Evolutionary conservation across 2,329 filamentous ascomycete genomes (phyloP), one percentile per base, ranked within the genome.

Genomic region (Bertia moriformis): DNA sequence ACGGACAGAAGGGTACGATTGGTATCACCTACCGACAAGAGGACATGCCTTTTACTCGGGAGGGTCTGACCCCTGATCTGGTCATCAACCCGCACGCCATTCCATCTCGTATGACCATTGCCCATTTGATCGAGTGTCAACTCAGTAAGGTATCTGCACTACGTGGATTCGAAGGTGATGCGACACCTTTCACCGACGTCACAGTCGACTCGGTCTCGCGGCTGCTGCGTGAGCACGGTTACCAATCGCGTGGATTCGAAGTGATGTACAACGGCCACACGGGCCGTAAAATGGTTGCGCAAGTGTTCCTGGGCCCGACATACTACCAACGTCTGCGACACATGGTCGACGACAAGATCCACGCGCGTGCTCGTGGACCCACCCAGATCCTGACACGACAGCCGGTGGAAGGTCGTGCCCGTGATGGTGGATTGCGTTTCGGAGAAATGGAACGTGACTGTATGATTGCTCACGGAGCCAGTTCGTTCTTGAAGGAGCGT

Each of bases 371-470:
- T 13, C 82, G 91, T 57, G 91, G 93, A 24, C 91, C 91, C 1
- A 84, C 94, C 17, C 91, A 98, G 63, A 98, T 98, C 53, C 75
- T 98, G 65, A 98, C 91, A 2, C 73, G 93, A 42, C 91, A 98
- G 61, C 91, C 91, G 14, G 91, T 98, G 13, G 91, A 98, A 64
- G 91, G 91, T 82, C 84, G 93, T 75, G 91, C 91, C 3, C 72
- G 93, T 62, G 93, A 98, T 57, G 91, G 91, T 72, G 91, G 91
- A 68, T 73, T 98, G 35, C 89, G 93, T 57, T 98, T 98, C 76
- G 91, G 91, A 78, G 91, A 98, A 70, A 98, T 98, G 91, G 93
- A 98, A 64, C 89, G 93, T 66, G 93, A 98, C 75, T 98, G 91
- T 60, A 98, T 98, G 91, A 98, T 98, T 67, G 87, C 93, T n/a